Conservation (phyloP, 192 early-diverging fungal genomes). For the Coemansia sp. region DNA sequence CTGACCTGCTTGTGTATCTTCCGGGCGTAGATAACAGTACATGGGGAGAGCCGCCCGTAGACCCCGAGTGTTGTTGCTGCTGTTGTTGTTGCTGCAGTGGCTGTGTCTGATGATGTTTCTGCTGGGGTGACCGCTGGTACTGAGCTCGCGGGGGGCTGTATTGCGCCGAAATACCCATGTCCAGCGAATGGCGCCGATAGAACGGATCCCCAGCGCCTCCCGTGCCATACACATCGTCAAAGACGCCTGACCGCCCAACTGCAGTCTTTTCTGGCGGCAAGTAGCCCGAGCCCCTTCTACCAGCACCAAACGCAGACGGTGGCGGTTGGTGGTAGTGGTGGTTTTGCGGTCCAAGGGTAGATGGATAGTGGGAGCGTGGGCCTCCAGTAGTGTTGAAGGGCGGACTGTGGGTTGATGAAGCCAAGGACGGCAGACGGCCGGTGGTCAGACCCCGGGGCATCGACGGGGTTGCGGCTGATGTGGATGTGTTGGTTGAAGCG, state of each 20-base stretch:
- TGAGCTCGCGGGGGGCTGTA: conserved; percentile 19
- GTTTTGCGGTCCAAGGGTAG: background rate
- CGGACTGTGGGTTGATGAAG: background rate
- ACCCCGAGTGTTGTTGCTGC: conserved; percentile 10
- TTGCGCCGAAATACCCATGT: conserved; percentile 35
- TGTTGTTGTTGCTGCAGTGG: conserved; percentile 9
- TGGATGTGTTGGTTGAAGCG: background rate
- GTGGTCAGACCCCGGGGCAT: conserved; percentile 5
- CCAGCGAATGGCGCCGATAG: conserved; percentile 46
- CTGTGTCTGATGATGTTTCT: conserved; percentile 8
- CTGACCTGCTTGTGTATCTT: conserved; percentile 17
- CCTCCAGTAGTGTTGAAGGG: background rate
- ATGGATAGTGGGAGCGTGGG: background rate
- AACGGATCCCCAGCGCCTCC: conserved; percentile 14
- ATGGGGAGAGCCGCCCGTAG: background rate
- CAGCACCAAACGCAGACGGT: background rate
- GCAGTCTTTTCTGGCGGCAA: conserved; percentile 40
- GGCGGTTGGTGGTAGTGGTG: background rate
- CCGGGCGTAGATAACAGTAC: conserved; percentile 6
- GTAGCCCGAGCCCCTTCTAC: conserved; percentile 3
- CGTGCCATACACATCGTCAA: conserved; percentile 27
- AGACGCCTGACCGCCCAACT: conserved; percentile 41
- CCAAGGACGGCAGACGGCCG: background rate
- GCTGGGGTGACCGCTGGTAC: conserved; percentile 15
- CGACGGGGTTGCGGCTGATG: background rate